These are phyloP conservation scores for Prunus dulcis DNA, from an alignment of 306 rosid species.

Conservation along the genomic window DNA sequence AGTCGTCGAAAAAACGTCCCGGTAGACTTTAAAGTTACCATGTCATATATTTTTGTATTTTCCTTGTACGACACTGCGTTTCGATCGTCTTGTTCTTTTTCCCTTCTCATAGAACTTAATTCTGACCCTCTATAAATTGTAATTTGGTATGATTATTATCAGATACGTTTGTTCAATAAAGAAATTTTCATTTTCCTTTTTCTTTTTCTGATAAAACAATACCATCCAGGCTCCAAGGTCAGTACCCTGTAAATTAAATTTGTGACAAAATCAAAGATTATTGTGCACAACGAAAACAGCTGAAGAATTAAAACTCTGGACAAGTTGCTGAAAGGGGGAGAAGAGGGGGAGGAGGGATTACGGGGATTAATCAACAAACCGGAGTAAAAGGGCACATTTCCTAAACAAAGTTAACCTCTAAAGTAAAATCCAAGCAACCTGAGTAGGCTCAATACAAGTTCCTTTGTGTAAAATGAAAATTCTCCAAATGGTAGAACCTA, in stretches of 20 bases:
- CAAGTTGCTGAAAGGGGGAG: neutral
- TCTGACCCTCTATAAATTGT: no score
- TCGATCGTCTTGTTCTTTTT: neutral
- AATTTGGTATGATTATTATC: no score
- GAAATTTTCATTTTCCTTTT: no score
- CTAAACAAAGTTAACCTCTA: neutral
- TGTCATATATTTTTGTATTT: neutral
- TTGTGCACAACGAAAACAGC: no score
- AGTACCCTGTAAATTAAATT: no score
- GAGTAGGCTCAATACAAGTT: constrained; percentile 11
- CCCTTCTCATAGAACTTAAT: neutral
- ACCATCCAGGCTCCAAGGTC: no score
- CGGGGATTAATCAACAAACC: neutral
- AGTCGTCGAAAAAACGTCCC: neutral
- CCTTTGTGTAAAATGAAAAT: constrained; percentile 1
- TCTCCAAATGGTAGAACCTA: constrained; percentile 9
- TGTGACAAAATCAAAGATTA: no score
- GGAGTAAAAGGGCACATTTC: neutral
- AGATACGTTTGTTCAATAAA: no score
- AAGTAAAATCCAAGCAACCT: neutral
- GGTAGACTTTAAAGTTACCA: neutral
- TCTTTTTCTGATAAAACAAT: no score
- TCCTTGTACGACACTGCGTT: neutral
- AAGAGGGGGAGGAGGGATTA: neutral
- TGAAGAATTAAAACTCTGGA: neutral